Base-by-base conservation (phyloP, 768 basidiomycete genomes). In the Clavulina sp. region DNA sequence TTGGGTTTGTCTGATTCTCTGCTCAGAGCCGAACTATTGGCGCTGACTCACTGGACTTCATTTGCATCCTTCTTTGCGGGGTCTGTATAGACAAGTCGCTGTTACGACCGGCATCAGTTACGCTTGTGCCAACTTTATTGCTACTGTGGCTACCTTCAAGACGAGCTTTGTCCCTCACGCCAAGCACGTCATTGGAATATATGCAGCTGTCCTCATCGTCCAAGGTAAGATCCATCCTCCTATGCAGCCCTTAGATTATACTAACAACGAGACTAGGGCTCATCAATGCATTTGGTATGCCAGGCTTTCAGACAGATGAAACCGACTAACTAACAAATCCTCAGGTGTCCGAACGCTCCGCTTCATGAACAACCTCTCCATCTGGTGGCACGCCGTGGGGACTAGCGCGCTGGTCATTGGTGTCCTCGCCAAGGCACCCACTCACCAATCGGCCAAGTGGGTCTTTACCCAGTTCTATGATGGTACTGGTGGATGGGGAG, bases 41-140 rank as follows among this genome's bases (percentile, higher is more conserved):
- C 24, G 32, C n/a, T 7, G 18, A 21, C 40, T 51, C 6, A 26
- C 36, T 34, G 5, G 55, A 16, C n/a, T 4, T 4, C 24, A 13
- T 32, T 21, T 21, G 4, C 24, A 19, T 13, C 13, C 16, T 16
- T 52, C 21, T 13, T 53, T 24, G 7, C 4, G 9, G 24, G n/a
- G 19, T 52, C 30, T 41, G 2, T 47, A 53, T 4, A 54, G 60
- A 0, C 82, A 84, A 63, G 81, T 83, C 0, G 81, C 82, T 2
- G 77, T 84, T 4, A 84, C 81, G 0, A 81, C 81, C 2, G 80
- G 80, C 3, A 82, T 82, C 59, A 80, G 80, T 54, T 81, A 76
- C 56, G 80, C 70, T 2, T 78, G 76, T 56, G 78, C 80, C 0
- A 79, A 65, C 49, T 82, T 84, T 60, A 67, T 85, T 41, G 77